These are phyloP conservation scores for Pleomassaria siparia DNA, from an alignment of 2,329 filamentous ascomycete species.

Conservation along the genomic window DNA sequence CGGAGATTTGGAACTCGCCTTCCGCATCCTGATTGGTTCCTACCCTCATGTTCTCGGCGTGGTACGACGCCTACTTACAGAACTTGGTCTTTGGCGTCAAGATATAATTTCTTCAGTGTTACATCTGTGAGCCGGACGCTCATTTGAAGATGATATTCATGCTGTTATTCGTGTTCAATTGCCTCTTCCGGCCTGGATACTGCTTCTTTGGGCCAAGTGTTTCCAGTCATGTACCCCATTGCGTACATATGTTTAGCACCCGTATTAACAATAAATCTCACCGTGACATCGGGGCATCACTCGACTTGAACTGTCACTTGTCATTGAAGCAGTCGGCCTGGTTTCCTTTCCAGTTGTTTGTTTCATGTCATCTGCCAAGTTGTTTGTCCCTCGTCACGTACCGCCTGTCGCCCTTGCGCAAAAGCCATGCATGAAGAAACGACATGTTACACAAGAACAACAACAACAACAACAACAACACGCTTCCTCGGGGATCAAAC, in stretches of 20 bases:
- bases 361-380: neutral
- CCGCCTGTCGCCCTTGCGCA: constrained; percentile 2
- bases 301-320: neutral
- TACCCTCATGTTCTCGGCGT: constrained; percentile 6
- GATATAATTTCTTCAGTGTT: constrained; percentile 2
- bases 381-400: neutral
- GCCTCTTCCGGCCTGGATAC: neutral
- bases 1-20: constrained; percentile 24
- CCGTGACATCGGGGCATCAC: neutral
- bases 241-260: constrained; percentile 11
- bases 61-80: constrained; percentile 28
- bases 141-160: constrained; percentile 1
- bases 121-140: constrained; percentile 3
- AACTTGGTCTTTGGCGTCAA: constrained; percentile 9
- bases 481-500: no score
- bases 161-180: neutral
- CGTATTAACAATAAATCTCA: constrained; percentile 11
- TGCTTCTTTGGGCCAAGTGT: neutral
- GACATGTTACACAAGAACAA: neutral
- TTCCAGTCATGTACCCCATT: constrained; percentile 5
- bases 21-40: constrained; percentile 8
- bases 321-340: neutral
- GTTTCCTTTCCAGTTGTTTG: neutral
- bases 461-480: no score
- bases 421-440: constrained; percentile 1